phyloP scores from a whole-genome alignment of 2,329 filamentous ascomycete species.

The Xylaria sp. region DNA sequence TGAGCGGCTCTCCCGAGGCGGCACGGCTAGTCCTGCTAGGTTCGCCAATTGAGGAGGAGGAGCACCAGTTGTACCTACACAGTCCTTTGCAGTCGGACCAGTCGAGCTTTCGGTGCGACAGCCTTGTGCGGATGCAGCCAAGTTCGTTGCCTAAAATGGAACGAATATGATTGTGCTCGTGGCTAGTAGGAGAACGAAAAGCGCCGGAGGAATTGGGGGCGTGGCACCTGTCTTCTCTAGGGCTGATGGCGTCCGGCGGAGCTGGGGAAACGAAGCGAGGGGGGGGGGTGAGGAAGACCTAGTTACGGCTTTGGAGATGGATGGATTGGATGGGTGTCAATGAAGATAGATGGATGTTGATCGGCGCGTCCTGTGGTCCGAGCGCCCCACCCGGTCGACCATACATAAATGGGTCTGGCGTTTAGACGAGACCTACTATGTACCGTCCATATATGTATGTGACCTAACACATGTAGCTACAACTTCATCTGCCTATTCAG shows the following conservation, averaged over 20 bases:
- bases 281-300: too few species aligned
- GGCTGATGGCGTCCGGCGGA: background rate
- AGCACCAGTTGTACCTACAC: conserved; percentile 2
- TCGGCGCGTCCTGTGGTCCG: background rate
- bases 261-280: background rate
- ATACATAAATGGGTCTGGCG: too few species aligned
- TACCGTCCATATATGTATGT: too few species aligned
- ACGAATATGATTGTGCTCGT: background rate
- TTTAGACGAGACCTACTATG: too few species aligned
- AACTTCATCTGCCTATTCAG: too few species aligned
- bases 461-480: too few species aligned
- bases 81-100: too few species aligned
- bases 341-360: too few species aligned
- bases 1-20: background rate
- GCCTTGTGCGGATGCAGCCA: conserved; percentile 9
- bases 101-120: background rate
- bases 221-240: background rate
- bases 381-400: background rate
- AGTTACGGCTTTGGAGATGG: too few species aligned
- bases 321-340: too few species aligned
- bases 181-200: background rate
- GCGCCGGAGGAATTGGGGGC: background rate
- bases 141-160: conserved; percentile 14
- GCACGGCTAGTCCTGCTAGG: background rate
- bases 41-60: background rate